Conservation (phyloP, 2,329 filamentous ascomycete genomes). For the Cryphonectria nitschkei region DNA sequence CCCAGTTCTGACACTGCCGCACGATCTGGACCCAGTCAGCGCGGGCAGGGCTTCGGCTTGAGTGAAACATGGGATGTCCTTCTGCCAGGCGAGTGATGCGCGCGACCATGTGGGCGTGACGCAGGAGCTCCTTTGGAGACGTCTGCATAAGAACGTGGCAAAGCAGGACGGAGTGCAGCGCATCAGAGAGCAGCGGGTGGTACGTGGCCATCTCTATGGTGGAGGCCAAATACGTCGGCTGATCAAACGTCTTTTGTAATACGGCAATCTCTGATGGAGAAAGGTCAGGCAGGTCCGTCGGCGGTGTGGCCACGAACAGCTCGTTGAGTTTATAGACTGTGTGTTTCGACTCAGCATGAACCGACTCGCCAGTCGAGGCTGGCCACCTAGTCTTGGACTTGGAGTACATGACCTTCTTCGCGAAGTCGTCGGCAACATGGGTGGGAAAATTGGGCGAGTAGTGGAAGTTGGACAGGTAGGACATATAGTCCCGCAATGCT, state of each 20-base stretch:
- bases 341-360: slow-evolving; percentile 38
- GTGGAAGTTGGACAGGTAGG: slow-evolving; percentile 74
- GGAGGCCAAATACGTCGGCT: slow-evolving; percentile 40
- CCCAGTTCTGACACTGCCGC: slow-evolving; percentile 69
- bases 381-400: slow-evolving; percentile 51
- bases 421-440: slow-evolving; percentile 61
- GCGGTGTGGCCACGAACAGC: slow-evolving; percentile 72
- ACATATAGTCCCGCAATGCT: slow-evolving; percentile 73
- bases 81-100: slow-evolving; percentile 74
- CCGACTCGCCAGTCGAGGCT: slow-evolving; percentile 32
- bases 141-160: slow-evolving; percentile 82
- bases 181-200: slow-evolving; percentile 79
- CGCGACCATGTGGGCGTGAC: slow-evolving; percentile 81
- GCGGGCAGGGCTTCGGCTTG: slow-evolving; percentile 70
- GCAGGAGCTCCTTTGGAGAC: slow-evolving; percentile 73
- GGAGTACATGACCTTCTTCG: slow-evolving; percentile 59
- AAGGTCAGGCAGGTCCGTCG: slow-evolving; percentile 68
- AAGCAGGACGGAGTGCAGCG: slow-evolving; percentile 76
- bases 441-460: slow-evolving; percentile 74
- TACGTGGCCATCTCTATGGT: slow-evolving; percentile 70
- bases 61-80: slow-evolving; percentile 80
- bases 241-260: slow-evolving; percentile 34
- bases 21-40: slow-evolving; percentile 82
- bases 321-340: slow-evolving; percentile 55
- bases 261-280: slow-evolving; percentile 51